Conservation (phyloP, 306 rosid genomes). For the Hippophae tibetana region DNA sequence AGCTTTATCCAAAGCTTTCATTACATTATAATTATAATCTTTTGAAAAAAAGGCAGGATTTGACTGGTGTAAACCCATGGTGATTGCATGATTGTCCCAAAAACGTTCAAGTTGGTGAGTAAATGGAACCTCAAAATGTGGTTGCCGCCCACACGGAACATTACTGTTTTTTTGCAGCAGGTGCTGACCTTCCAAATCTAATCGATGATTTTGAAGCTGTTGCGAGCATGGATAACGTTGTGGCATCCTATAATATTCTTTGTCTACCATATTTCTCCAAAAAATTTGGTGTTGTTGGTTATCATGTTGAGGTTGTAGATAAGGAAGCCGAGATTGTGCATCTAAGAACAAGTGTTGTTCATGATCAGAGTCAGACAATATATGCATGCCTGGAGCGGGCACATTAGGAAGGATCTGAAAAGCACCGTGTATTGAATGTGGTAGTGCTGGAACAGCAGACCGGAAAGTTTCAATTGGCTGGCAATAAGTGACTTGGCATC, state of each 20-base stretch:
- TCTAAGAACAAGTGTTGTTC: slow-evolving; percentile 26
- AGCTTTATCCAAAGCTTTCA: slow-evolving; percentile 22
- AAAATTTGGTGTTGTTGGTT: slow-evolving; percentile 25
- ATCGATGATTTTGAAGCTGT: slow-evolving; percentile 26
- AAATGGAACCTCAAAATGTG: slow-evolving; percentile 28
- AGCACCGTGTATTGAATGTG: slow-evolving; percentile 19
- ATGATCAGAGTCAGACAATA: slow-evolving; percentile 33
- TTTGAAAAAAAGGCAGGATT: slow-evolving; percentile 19
- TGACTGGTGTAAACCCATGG: slow-evolving; percentile 20
- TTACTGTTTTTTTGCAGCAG: slow-evolving; percentile 29
- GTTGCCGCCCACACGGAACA: slow-evolving; percentile 20
- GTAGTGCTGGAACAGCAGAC: slow-evolving; percentile 11
- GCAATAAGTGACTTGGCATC: slow-evolving; percentile 10
- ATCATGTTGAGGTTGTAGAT: slow-evolving; percentile 23
- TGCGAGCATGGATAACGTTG: slow-evolving; percentile 24
- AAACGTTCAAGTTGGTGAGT: slow-evolving; percentile 26
- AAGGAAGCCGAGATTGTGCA: slow-evolving; percentile 18
- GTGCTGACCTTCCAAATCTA: slow-evolving; percentile 24
- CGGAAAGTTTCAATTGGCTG: slow-evolving; percentile 19
- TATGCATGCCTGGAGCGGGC: slow-evolving; percentile 28
- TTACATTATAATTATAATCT: slow-evolving; percentile 19
- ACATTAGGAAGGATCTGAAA: slow-evolving; percentile 24
- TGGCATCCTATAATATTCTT: slow-evolving; percentile 20
- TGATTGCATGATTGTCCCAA: slow-evolving; percentile 20
- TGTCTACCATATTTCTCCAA: slow-evolving; percentile 39